Evolutionary conservation across 805 yeast species (phyloP).

Genomic region (Saccharomyces paradoxus): DNA sequence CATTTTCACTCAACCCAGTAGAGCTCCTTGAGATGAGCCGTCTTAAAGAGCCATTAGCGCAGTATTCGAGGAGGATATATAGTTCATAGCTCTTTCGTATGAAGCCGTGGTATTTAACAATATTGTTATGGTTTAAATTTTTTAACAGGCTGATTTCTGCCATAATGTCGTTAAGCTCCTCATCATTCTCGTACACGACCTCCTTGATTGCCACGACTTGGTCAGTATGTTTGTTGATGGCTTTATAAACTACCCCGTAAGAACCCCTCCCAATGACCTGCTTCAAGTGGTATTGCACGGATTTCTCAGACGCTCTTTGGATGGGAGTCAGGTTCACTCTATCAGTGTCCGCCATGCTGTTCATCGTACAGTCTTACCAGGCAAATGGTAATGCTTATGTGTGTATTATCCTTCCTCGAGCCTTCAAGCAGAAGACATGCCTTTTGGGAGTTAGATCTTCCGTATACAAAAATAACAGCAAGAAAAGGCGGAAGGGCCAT

Average conservation of each 20-base stretch:
- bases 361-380: neutral
- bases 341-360: conserved; percentile 5
- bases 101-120: conserved; percentile 87
- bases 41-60: conserved; percentile 59
- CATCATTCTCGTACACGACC: conserved; percentile 57
- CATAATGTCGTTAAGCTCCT: conserved; percentile 55
- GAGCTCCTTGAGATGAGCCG: conserved; percentile 30
- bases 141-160: conserved; percentile 67
- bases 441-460: neutral
- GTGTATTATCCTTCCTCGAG: neutral
- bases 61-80: conserved; percentile 72
- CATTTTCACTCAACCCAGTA: conserved; percentile 46
- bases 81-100: conserved; percentile 58
- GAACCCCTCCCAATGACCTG: conserved; percentile 85
- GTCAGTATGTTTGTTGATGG: conserved; percentile 55
- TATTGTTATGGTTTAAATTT: conserved; percentile 76
- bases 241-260: conserved; percentile 77
- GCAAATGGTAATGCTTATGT: neutral
- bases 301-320: conserved; percentile 3
- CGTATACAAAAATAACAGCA: neutral
- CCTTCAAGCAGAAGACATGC: neutral
- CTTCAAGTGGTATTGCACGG: conserved; percentile 40
- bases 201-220: conserved; percentile 76
- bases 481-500: neutral
- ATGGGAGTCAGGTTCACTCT: conserved; percentile 19